Base-by-base conservation (phyloP, 306 rosid genomes). In the Pueraria montana region DNA sequence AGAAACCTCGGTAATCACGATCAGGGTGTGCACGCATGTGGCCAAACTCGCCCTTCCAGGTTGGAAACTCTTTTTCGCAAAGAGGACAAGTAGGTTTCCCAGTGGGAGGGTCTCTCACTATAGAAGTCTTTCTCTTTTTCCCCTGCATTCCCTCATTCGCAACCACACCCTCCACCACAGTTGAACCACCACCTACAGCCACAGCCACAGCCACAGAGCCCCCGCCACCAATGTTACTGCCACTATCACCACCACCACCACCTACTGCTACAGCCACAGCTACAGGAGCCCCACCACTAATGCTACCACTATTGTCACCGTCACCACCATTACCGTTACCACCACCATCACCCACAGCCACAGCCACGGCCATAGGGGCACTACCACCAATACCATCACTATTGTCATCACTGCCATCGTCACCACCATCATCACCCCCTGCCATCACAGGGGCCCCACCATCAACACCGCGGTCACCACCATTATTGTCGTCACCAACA, bases 21-120 rank as follows among this genome's bases (percentile, higher is more conserved):
- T 80, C 78, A 11, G 90, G 87, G 77, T 87, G 90, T 6, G 42
- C 56, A 0, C 87, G 74, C 90, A 87, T 87, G 42, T 87, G 90
- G 0, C 90, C 90, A 58, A 87, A 87, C 4, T 81, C 90, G 0
- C 75, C 85, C 68, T 77, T 87, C 90, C 87, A 84, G 1, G 86
- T 45, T 0, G 26, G 0, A 7, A 87, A 87, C 20, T 81, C 69
- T 24, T 11, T 87, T 1, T 6, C 6, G 2, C 90, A 87, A n/a
- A 80, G 34, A 0, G 55, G 83, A 27, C 88, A 87, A 3, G 30
- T 56, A 0, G 90, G 90, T 23, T 10, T 40, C 34, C 90, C 70
- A 2, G 8, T 3, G 3, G 87, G 87, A 65, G 79, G 82, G 36
- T 87, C 76, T 20, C 42, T 77, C 14, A 81, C 14, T 3, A 56